Evolutionary conservation across 1,284 basidiomycete genomes (phyloP), one percentile per base, ranked within the genome.

Genomic region (Wolfiporia cocos): DNA sequence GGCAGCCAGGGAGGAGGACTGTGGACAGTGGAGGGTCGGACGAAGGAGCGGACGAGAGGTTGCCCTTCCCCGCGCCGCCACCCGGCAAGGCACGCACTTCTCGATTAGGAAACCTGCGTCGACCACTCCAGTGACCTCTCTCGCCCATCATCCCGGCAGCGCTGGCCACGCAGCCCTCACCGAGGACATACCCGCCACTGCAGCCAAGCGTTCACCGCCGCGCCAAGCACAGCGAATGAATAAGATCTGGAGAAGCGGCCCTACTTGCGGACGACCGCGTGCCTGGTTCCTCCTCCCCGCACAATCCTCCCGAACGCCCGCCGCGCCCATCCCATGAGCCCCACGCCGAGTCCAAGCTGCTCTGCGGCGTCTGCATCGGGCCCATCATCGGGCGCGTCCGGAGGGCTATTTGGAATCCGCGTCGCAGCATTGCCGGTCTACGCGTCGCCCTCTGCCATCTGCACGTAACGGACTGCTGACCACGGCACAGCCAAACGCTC

Each of bases 21-120:
- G 21, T 11, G 35, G 18, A 26, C 19, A 22, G 18, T 23, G 22
- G 28, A 21, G 43, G 34, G 36, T 24, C 17, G 39, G 23, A 19
- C 11, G 21, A 22, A 12, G 26, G 11, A 2, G n/a, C 29, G 29
- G 3, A 19, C 28, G 24, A 19, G 35, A 26, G 20, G 22, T 4
- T 23, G 26, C 28, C 19, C 38, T 3, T n/a, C 12, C 30, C 38
- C 19, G 38, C 38, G 38, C 38, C 37, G 24, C 37, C 37, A 38
- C 37, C 37, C 37, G 38, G 38, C 38, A 30, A 38, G 30, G 38
- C 24, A 28, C 15, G 30, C 18, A 22, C 29, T 20, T 22, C 20
- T 29, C 38, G 20, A 31, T 22, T 21, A 39, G 28, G 38, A 14
- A 39, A 15, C 4, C 11, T 15, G 17, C 11, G 5, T 35, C 14